Evolutionary conservation across 2,329 filamentous ascomycete species (phyloP), one percentile per base, ranked within the genome.

Genomic region (Cytospora piceae): DNA sequence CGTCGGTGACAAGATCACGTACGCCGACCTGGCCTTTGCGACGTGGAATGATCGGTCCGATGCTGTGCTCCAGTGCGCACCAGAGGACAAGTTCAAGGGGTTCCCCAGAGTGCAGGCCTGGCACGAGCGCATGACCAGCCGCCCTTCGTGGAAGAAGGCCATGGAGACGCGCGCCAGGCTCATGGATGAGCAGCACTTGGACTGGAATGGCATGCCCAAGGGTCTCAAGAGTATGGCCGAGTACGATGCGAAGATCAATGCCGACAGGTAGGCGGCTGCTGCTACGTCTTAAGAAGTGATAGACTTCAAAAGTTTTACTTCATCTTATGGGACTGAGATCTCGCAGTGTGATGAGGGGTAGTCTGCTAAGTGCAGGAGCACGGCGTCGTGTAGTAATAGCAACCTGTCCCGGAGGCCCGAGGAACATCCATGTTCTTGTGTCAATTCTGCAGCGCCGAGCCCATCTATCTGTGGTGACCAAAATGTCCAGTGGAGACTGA

Each of bases 1-100:
- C 5, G 78, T 82, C 4, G 79, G 77, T 6, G 74, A 80, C 68
- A 82, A 80, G 68, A 71, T 72, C 64, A 72, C 70, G 15, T 73
- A 70, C 34, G 72, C 69, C 3, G 71, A 73, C 55, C 52, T 72
- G 58, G 64, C 70, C 11, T 73, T 70, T 49, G 52, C 69, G 12
- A 58, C 65, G 15, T 71, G 65, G 67, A 70, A 69, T 37, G 65
- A 69, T 31, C 57, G 63, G 4, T 59, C 64, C 8, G 65, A 69
- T 53, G 52, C 39, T 15, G 34, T 67, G 39, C 56, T 66, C 3
- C 20, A 53, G 12, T 57, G 55, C 24, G 22, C 27, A 9, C 31
- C 49, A 4, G 61, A 64, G 20, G 62, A 68, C 9, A 68, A 67
- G 29, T 70, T 70, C 29, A 32, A n/a, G 1, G 70, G 59, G 0